phyloP scores from a whole-genome alignment of 306 rosid genomes.

The Quercus berberidifolia region DNA sequence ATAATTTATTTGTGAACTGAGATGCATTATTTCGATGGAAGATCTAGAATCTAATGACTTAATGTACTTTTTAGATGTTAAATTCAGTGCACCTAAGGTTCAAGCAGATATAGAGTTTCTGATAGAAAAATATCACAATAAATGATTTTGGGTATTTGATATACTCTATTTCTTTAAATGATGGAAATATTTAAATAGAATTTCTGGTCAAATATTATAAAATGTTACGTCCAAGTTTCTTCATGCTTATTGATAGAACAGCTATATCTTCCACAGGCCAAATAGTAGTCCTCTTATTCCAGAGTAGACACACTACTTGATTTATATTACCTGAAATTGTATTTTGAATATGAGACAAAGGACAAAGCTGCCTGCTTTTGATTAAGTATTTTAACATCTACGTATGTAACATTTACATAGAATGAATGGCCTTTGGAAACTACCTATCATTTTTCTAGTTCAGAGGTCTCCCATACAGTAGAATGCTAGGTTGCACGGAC shows the following conservation, averaged over 20 bases:
- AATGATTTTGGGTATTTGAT: background rate
- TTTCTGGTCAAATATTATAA: background rate
- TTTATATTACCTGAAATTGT: background rate
- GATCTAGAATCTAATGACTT: background rate
- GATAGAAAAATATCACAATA: background rate
- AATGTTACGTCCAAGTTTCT: background rate
- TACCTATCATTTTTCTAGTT: background rate
- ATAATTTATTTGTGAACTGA: background rate
- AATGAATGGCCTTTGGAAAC: background rate
- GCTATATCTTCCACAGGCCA: background rate
- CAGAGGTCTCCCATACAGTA: background rate
- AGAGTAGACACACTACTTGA: background rate
- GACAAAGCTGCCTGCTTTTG: background rate
- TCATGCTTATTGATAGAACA: background rate
- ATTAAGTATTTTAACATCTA: background rate
- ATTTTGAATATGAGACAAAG: background rate
- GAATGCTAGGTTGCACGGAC: too few relatives aligned
- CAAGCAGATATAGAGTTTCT: background rate
- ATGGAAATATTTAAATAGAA: background rate
- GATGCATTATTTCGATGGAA: background rate
- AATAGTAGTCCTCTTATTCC: background rate
- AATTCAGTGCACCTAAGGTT: background rate
- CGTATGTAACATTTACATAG: background rate
- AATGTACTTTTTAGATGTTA: too few relatives aligned
- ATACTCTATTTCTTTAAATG: background rate